Conservation (phyloP, 1,139 yeast species). For the Candida pseudoviswanathii region DNA sequence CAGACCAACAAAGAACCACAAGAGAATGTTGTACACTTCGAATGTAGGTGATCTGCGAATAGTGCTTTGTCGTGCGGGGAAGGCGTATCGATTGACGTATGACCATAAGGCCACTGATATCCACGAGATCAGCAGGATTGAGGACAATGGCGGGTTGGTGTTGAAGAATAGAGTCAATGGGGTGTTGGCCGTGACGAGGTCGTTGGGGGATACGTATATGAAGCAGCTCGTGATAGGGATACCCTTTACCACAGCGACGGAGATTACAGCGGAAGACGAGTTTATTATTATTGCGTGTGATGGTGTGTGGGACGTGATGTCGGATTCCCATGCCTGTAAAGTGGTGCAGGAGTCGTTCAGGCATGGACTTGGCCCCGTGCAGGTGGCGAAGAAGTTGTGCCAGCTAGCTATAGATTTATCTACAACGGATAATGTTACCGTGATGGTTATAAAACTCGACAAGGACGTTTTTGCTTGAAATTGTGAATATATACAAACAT, state of each 20-base stretch:
- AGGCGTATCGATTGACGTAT: constrained; percentile 78
- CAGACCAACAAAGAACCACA: constrained; percentile 49
- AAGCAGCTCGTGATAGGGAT: constrained; percentile 86
- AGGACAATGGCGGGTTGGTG: constrained; percentile 80
- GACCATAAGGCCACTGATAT: constrained; percentile 93
- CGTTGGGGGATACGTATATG: constrained; percentile 93
- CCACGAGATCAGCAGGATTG: constrained; percentile 74
- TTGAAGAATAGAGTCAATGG: constrained; percentile 95
- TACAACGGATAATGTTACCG: constrained; percentile 91
- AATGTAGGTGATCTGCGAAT: constrained; percentile 95
- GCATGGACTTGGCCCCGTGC: constrained; percentile 46
- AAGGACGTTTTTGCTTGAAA: constrained; percentile 35
- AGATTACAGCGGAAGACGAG: constrained; percentile 60
- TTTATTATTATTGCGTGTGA: constrained; percentile 90
- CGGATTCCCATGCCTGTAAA: constrained; percentile 80
- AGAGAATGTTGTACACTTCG: constrained; percentile 84
- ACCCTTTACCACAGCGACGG: constrained; percentile 92
- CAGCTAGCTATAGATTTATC: constrained; percentile 76
- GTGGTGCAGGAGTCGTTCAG: constrained; percentile 51
- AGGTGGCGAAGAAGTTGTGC: constrained; percentile 71
- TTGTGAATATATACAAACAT: constrained; percentile 1
- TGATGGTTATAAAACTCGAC: constrained; percentile 77
- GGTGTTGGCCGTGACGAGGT: constrained; percentile 90
- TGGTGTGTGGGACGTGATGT: constrained; percentile 92
- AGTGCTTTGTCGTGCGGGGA: constrained; percentile 72